phyloP scores from a whole-genome alignment of 2,329 filamentous ascomycete genomes.

The Penicillium frequentans region DNA sequence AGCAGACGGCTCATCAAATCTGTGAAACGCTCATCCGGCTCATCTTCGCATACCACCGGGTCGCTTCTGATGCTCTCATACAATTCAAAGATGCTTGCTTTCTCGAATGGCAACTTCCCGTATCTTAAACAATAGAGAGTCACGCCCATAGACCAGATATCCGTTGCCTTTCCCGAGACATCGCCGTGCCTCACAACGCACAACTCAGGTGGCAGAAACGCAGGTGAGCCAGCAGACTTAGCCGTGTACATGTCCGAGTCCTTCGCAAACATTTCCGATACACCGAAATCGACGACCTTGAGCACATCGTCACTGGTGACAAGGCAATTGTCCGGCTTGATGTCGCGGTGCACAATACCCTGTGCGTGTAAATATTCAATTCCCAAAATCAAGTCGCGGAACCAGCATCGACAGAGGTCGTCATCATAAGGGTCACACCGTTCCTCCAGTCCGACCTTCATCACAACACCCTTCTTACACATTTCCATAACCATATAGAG shows the following conservation, averaged over 20 bases:
- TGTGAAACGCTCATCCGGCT: constrained; percentile 66
- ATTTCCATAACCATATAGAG: constrained; percentile 99
- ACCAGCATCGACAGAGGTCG: constrained; percentile 85
- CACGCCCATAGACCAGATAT: constrained; percentile 98
- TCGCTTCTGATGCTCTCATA: constrained; percentile 85
- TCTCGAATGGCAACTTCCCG: constrained; percentile 82
- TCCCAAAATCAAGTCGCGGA: constrained; percentile 88
- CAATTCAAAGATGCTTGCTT: constrained; percentile 75
- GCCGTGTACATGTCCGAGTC: constrained; percentile 81
- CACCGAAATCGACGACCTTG: constrained; percentile 98
- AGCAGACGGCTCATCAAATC: constrained; percentile 74
- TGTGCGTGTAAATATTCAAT: constrained; percentile 96
- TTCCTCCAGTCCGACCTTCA: constrained; percentile 90
- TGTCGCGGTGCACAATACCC: constrained; percentile 92
- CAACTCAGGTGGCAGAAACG: constrained; percentile 90
- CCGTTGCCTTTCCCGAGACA: constrained; percentile 83
- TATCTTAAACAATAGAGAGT: constrained; percentile 92
- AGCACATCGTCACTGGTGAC: constrained; percentile 89
- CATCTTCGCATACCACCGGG: constrained; percentile 59
- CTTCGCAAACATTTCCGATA: constrained; percentile 97
- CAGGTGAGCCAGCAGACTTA: constrained; percentile 91
- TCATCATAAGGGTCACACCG: constrained; percentile 77
- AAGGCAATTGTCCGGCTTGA: constrained; percentile 95
- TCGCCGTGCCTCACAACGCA: constrained; percentile 84
- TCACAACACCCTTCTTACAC: constrained; percentile 97